Evolutionary conservation across 352 stramenopile genomes (phyloP).

Genomic region (Thraustochytrium aureum): DNA sequence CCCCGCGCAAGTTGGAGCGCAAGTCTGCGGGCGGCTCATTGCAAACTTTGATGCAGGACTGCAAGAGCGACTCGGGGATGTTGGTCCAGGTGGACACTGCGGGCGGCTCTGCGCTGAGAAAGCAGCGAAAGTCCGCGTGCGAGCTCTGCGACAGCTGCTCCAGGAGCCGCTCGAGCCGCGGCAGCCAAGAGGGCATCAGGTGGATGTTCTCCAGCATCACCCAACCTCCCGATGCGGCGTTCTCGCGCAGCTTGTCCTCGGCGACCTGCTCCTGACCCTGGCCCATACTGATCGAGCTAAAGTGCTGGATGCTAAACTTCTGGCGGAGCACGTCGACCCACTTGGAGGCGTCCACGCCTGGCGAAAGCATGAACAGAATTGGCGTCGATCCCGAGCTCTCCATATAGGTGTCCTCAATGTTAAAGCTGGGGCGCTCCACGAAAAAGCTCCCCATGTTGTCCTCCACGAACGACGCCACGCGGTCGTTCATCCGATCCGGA

Average conservation of each 20-base stretch:
- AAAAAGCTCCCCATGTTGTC: slow-evolving; percentile 70
- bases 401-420: slow-evolving; percentile 73
- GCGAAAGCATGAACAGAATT: slow-evolving; percentile 94
- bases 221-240: slow-evolving; percentile 85
- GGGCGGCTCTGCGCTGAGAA: slow-evolving; percentile 91
- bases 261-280: slow-evolving; percentile 89
- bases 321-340: slow-evolving; percentile 90
- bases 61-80: slow-evolving; percentile 93
- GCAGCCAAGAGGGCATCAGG: slow-evolving; percentile 89
- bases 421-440: slow-evolving; percentile 49
- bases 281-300: slow-evolving; percentile 81
- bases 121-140: slow-evolving; percentile 92
- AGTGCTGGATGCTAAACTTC: slow-evolving; percentile 72
- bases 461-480: slow-evolving; percentile 82
- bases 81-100: slow-evolving; percentile 90
- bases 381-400: slow-evolving; percentile 87
- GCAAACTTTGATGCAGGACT: slow-evolving; percentile 92
- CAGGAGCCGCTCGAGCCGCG: slow-evolving; percentile 86
- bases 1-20: slow-evolving; percentile 87
- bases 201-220: slow-evolving; percentile 94
- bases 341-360: slow-evolving; percentile 88
- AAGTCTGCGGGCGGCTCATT: slow-evolving; percentile 95
- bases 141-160: slow-evolving; percentile 73
- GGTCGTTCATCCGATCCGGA: slow-evolving; percentile 90
- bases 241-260: slow-evolving; percentile 78